phyloP scores from a whole-genome alignment of 495 filamentous ascomycete species.

The Penicillium arizonense region DNA sequence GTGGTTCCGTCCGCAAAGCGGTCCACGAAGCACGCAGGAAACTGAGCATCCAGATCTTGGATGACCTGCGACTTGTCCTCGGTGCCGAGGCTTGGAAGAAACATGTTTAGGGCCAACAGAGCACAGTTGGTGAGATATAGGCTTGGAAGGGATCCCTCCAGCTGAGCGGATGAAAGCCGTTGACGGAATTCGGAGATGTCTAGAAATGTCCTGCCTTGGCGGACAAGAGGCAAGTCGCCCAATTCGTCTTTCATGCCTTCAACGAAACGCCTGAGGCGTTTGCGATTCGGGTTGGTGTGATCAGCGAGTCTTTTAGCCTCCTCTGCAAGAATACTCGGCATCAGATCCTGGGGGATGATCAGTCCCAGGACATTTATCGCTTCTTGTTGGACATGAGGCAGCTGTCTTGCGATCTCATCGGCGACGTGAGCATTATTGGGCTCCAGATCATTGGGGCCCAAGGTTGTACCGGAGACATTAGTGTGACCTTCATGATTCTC shows the following conservation, averaged over 20 bases:
- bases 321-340: not conserved
- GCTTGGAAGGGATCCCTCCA: constrained; percentile 25
- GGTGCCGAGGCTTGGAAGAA: constrained; percentile 20
- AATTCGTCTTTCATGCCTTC: constrained; percentile 22
- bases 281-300: not conserved
- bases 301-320: not conserved
- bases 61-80: constrained; percentile 21
- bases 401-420: constrained; percentile 23
- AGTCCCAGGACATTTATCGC: constrained; percentile 4
- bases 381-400: constrained; percentile 32
- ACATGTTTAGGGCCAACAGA: constrained; percentile 30
- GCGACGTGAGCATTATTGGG: not conserved
- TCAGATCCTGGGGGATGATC: constrained; percentile 4
- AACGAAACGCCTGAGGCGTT: constrained; percentile 16
- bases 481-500: constrained; percentile 26
- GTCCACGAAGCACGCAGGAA: constrained; percentile 36
- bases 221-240: constrained; percentile 18
- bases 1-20: constrained; percentile 9
- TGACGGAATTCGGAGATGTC: constrained; percentile 18
- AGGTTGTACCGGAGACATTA: constrained; percentile 44
- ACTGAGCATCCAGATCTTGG: constrained; percentile 26
- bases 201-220: constrained; percentile 24
- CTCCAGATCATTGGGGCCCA: constrained; percentile 19
- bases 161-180: constrained; percentile 19
- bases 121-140: constrained; percentile 43